A percentile compares a stretch with the other conserved stretches of the same genome.
Conservation (phyloP, 2,329 filamentous ascomycete genomes). For the Niveomyces coronatus region DNA sequence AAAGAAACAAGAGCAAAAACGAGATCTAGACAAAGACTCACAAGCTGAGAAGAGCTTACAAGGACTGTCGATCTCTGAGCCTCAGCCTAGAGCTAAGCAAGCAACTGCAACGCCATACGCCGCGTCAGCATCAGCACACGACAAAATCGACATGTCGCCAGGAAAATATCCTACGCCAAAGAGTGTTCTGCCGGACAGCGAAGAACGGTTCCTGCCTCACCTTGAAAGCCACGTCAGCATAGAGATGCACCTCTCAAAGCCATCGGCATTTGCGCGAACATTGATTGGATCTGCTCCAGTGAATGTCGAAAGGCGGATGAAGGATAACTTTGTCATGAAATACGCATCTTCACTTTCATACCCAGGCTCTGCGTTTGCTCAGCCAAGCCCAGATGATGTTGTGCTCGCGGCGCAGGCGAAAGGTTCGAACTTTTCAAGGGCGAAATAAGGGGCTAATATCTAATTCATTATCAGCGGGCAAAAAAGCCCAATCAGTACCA, state of each 20-base stretch:
- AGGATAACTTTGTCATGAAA: conserved; percentile 32
- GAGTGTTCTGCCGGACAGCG: no score
- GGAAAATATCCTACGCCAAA: not conserved
- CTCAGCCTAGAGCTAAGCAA: conserved; percentile 5
- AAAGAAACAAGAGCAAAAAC: conserved; percentile 64
- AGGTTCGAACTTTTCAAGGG: conserved; percentile 58
- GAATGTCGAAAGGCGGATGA: conserved; percentile 17
- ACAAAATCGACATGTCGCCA: not conserved
- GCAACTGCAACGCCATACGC: not conserved
- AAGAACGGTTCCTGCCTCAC: not conserved
- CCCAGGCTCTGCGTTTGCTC: conserved; percentile 58
- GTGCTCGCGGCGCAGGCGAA: conserved; percentile 80
- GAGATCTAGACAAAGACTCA: conserved; percentile 18
- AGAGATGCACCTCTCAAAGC: conserved; percentile 16
- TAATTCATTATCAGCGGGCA: conserved; percentile 44
- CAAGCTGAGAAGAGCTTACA: conserved; percentile 20
- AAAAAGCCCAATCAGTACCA: conserved; percentile 32
- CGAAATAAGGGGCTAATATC: conserved; percentile 40
- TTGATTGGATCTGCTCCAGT: conserved; percentile 36
- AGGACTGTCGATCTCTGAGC: conserved; percentile 22
- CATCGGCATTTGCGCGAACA: conserved; percentile 47
- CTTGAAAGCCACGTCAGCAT: conserved; percentile 2
- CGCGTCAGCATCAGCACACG: not conserved
- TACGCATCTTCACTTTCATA: conserved; percentile 40
- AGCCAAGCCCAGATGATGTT: conserved; percentile 85